Evolutionary conservation across 331 rosid species (phyloP).

Genomic region (Rosa hybrid): DNA sequence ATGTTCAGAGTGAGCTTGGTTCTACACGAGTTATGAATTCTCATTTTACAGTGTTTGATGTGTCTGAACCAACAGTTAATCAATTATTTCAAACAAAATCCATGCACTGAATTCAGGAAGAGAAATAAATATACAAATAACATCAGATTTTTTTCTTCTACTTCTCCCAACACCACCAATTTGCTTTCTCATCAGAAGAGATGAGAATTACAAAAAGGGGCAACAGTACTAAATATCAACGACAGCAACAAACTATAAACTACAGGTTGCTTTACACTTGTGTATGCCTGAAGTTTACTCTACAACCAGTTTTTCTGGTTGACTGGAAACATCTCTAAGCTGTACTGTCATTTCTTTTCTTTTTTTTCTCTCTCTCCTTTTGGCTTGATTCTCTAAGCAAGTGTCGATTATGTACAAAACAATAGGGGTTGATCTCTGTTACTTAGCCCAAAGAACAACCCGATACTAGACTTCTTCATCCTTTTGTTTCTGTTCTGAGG

Average conservation of each 20-base stretch:
- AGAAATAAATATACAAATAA: neutral
- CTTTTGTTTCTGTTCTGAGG: slow-evolving; percentile 24
- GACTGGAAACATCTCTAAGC: neutral
- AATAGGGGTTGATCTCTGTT: neutral
- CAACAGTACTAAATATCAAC: neutral
- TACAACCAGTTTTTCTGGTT: neutral
- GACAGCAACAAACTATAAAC: neutral
- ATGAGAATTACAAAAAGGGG: slow-evolving; percentile 1
- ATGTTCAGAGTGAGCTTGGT: no score
- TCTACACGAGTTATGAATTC: neutral
- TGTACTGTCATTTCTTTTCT: neutral
- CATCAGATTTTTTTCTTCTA: neutral
- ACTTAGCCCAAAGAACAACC: slow-evolving; percentile 15
- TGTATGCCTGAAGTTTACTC: slow-evolving; percentile 9
- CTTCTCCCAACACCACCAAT: neutral
- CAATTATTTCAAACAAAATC: neutral
- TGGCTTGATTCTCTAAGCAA: neutral
- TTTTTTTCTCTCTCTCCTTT: neutral
- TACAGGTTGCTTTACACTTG: neutral
- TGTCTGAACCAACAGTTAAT: neutral
- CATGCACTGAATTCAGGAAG: neutral
- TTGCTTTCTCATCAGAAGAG: neutral
- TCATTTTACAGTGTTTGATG: neutral
- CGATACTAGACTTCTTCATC: slow-evolving; percentile 10
- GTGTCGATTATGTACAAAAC: slow-evolving; percentile 16